Percentiles rank a stretch among this genome's conserved stretches.
Conservation (phyloP, 352 stramenopile genomes). For the Globisporangium cystogenes region DNA sequence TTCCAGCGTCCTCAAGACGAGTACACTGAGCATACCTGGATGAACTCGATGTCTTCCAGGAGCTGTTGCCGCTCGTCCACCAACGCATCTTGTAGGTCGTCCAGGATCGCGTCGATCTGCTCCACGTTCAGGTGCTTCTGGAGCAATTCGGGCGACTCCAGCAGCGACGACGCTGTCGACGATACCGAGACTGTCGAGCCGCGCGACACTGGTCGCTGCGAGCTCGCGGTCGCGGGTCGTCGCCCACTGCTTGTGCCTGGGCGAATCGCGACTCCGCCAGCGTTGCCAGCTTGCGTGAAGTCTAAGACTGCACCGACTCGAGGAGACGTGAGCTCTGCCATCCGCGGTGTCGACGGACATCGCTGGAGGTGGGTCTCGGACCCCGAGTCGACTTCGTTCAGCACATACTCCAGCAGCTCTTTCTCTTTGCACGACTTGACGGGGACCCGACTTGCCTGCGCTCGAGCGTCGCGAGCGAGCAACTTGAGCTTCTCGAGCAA, state of each 20-base stretch:
- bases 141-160: constrained; percentile 50
- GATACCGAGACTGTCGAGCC: constrained; percentile 59
- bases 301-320: constrained; percentile 6
- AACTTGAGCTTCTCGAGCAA: constrained; percentile 74
- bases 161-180: constrained; percentile 41
- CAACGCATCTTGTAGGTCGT: constrained; percentile 51
- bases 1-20: neutral
- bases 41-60: constrained; percentile 82
- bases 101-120: constrained; percentile 65
- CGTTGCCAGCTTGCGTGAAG: neutral
- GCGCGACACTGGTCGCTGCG: constrained; percentile 49
- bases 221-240: constrained; percentile 34
- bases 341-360: constrained; percentile 36
- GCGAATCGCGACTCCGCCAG: constrained; percentile 22
- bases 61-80: constrained; percentile 52
- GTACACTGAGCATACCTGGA: constrained; percentile 35
- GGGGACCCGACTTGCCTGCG: constrained; percentile 6
- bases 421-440: constrained; percentile 39
- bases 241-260: constrained; percentile 40
- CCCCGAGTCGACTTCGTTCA: constrained; percentile 16
- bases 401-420: constrained; percentile 59
- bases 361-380: constrained; percentile 10
- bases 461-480: constrained; percentile 34
- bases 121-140: constrained; percentile 54
- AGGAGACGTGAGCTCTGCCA: constrained; percentile 24